Conservation (phyloP, 306 rosid species). For the Inga leiocalycina region DNA sequence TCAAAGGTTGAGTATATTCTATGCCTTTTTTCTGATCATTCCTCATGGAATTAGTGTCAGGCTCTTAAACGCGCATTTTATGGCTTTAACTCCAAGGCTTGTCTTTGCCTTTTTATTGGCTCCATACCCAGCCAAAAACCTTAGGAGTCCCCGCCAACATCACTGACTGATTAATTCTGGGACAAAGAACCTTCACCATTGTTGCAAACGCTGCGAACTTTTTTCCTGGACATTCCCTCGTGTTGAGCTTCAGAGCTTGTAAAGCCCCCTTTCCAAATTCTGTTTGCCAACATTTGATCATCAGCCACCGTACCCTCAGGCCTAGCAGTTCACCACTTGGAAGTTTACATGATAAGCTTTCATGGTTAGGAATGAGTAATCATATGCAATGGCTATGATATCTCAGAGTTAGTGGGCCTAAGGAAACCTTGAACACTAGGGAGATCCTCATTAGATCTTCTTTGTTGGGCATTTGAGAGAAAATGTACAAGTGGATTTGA, state of each 20-base stretch:
- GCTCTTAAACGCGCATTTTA: neutral
- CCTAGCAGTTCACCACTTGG: neutral
- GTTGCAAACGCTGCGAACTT: neutral
- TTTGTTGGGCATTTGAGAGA: neutral
- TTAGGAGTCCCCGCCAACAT: neutral
- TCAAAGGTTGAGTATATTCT: neutral
- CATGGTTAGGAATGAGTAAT: neutral
- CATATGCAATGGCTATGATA: neutral
- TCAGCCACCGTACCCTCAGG: neutral
- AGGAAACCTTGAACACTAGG: neutral
- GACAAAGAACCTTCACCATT: neutral
- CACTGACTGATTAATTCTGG: neutral
- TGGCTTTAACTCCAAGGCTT: neutral
- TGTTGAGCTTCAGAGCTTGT: neutral
- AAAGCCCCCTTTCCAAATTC: neutral
- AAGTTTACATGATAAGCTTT: neutral
- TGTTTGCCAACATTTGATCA: neutral
- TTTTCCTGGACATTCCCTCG: neutral
- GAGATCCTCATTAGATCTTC: neutral
- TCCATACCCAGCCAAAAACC: neutral
- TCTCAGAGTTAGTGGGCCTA: neutral
- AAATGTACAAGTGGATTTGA: neutral
- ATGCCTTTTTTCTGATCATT: neutral
- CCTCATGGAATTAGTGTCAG: neutral
- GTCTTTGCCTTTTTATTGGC: neutral